A percentile compares a stretch with the other conserved stretches of the same genome.
phyloP scores from a whole-genome alignment of 306 rosid genomes.

The Acacia melanoxylon region DNA sequence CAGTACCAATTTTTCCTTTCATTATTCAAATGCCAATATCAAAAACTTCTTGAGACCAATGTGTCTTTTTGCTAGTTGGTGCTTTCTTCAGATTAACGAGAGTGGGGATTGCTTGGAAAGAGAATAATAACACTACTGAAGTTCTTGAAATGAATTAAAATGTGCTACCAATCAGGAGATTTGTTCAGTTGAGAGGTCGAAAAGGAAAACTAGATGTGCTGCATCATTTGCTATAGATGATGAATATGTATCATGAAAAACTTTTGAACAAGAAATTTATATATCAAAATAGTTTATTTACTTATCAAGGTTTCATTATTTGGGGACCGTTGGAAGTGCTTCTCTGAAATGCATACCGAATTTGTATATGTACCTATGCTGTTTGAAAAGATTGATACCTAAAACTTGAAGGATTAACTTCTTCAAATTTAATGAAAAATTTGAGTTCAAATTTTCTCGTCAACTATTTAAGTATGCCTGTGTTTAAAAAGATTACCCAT shows the following conservation, averaged over 20 bases:
- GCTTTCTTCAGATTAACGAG: slow-evolving; percentile 6
- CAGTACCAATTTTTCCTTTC: slow-evolving; percentile 3
- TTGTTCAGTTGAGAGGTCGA: background rate
- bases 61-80: slow-evolving; percentile 2
- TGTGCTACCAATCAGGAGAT: background rate
- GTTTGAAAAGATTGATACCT: slow-evolving; percentile 24
- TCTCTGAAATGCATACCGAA: background rate
- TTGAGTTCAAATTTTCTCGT: background rate
- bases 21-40: slow-evolving; percentile 2
- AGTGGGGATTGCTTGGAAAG: background rate
- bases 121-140: background rate
- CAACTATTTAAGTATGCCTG: slow-evolving; percentile 8
- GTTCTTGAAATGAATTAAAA: background rate
- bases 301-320: background rate
- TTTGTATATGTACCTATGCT: background rate
- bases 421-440: slow-evolving; percentile 3
- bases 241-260: background rate
- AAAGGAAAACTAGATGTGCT: background rate
- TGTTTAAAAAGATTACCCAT: slow-evolving; percentile 19
- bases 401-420: slow-evolving; percentile 24
- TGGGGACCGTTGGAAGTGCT: background rate
- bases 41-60: slow-evolving; percentile 14
- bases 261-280: background rate
- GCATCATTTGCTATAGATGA: background rate
- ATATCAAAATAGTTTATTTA: background rate